phyloP scores from a whole-genome alignment of 352 stramenopile genomes.

The Phytophthora citrophthora region DNA sequence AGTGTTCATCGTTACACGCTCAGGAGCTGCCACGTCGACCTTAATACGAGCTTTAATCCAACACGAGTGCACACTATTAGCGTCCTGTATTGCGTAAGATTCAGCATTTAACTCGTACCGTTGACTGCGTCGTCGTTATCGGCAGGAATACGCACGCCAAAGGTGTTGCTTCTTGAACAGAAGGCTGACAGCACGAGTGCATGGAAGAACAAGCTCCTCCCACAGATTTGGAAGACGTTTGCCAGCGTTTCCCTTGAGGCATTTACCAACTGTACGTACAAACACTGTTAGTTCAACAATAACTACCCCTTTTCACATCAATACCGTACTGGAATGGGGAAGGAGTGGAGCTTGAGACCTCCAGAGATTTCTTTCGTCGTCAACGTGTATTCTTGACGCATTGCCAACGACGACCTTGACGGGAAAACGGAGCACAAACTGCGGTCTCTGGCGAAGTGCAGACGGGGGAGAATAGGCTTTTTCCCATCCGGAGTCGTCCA shows the following conservation, averaged over 20 bases:
- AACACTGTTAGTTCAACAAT: conserved; percentile 9
- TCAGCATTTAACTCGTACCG: conserved; percentile 38
- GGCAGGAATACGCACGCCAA: conserved; percentile 64
- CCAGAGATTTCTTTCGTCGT: conserved; percentile 89
- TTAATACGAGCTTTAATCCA: conserved; percentile 65
- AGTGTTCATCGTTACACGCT: conserved; percentile 83
- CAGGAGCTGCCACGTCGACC: conserved; percentile 79
- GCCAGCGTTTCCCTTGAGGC: conserved; percentile 65
- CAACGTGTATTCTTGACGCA: conserved; percentile 83
- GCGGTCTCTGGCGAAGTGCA: conserved; percentile 79
- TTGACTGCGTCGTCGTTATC: conserved; percentile 73
- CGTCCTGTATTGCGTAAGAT: neutral
- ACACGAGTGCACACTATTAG: neutral
- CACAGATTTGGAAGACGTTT: conserved; percentile 81
- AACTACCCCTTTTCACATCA: neutral
- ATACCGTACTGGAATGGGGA: conserved; percentile 73
- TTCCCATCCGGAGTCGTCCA: conserved; percentile 67
- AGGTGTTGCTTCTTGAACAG: conserved; percentile 69
- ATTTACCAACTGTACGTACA: conserved; percentile 50
- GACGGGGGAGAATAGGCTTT: conserved; percentile 71
- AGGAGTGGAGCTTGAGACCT: conserved; percentile 77
- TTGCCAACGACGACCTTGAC: conserved; percentile 47
- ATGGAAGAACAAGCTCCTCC: conserved; percentile 89
- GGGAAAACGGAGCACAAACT: conserved; percentile 78
- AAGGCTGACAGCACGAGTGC: conserved; percentile 81